Conservation (phyloP, 129 eudicot species). For the Ambrosia artemisiifolia region DNA sequence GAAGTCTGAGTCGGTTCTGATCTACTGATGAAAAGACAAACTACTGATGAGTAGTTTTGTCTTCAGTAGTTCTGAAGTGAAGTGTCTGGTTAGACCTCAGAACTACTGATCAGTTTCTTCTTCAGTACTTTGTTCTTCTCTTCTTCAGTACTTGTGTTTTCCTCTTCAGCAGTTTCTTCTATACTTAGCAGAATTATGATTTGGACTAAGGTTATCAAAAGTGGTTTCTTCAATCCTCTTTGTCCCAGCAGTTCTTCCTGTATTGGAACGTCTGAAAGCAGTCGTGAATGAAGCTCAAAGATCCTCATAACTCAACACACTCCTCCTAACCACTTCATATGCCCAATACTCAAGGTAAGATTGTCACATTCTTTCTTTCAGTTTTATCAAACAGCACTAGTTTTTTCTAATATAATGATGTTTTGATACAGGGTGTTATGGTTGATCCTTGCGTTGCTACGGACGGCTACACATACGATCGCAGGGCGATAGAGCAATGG, state of each 20-base stretch:
- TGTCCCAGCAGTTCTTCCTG: conserved; percentile 72
- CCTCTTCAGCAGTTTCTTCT: no score
- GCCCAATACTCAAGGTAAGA: conserved; percentile 75
- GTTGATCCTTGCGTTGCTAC: conserved; percentile 83
- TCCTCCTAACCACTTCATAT: conserved; percentile 63
- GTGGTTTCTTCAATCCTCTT: no score
- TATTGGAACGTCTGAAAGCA: conserved; percentile 56
- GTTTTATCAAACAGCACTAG: conserved; percentile 8
- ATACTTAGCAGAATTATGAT: no score
- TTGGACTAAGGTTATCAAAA: no score
- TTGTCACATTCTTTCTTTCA: neutral
- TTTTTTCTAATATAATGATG: neutral
- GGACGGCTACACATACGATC: conserved; percentile 85
- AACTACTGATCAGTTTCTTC: no score
- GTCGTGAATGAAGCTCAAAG: conserved; percentile 55
- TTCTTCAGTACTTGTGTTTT: no score
- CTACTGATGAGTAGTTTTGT: no score
- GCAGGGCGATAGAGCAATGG: conserved; percentile 62
- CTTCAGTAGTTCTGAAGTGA: no score
- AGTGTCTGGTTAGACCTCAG: no score
- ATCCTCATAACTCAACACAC: conserved; percentile 16
- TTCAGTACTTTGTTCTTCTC: no score
- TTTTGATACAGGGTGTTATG: conserved; percentile 59
- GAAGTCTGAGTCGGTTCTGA: no score
- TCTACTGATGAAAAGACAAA: no score